A percentile compares a stretch with the other conserved stretches of the same genome.
phyloP scores from a whole-genome alignment of 208 protist genomes.

The Leptomonas pyrrhocoris region DNA sequence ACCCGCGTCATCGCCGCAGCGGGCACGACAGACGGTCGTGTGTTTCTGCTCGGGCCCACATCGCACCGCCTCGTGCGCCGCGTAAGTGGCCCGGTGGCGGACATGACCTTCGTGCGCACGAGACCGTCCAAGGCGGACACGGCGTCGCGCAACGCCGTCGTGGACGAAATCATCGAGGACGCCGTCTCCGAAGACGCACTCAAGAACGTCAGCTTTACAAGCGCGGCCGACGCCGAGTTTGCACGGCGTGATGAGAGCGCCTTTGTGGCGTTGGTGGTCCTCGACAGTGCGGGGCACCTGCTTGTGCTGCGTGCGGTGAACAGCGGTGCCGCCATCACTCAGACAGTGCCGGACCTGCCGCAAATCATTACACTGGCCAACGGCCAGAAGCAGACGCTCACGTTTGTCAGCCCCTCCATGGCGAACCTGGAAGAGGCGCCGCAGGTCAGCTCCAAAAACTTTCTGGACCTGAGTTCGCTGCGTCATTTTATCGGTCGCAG shows the following conservation, averaged over 20 bases:
- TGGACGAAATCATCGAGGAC: slow-evolving; percentile 41
- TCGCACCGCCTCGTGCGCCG: slow-evolving; percentile 40
- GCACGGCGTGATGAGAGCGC: slow-evolving; percentile 20
- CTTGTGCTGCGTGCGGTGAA: slow-evolving; percentile 60
- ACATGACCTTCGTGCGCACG: slow-evolving; percentile 65
- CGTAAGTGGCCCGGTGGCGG: slow-evolving; percentile 71
- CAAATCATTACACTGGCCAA: slow-evolving; percentile 55
- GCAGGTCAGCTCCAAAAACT: slow-evolving; percentile 44
- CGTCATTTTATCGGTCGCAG: slow-evolving; percentile 41
- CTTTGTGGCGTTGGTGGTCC: slow-evolving; percentile 52
- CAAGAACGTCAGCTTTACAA: slow-evolving; percentile 17
- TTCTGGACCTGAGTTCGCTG: slow-evolving; percentile 58
- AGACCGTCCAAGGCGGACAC: slow-evolving; percentile 3
- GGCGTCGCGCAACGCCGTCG: slow-evolving; percentile 29
- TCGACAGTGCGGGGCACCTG: slow-evolving; percentile 70
- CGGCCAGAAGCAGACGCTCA: slow-evolving; percentile 16
- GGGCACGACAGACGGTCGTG: slow-evolving; percentile 65
- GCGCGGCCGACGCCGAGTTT: slow-evolving; percentile 7
- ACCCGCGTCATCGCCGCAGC: slow-evolving; percentile 48
- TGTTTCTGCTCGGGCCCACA: slow-evolving; percentile 45
- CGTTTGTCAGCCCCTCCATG: slow-evolving; percentile 22
- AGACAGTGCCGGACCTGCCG: slow-evolving; percentile 68
- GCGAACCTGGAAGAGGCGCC: slow-evolving; percentile 2
- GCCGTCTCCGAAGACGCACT: slow-evolving; percentile 14
- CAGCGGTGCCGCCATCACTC: slow-evolving; percentile 31